Conservation (phyloP, 768 basidiomycete genomes). For the Tylopilus subfusipes region DNA sequence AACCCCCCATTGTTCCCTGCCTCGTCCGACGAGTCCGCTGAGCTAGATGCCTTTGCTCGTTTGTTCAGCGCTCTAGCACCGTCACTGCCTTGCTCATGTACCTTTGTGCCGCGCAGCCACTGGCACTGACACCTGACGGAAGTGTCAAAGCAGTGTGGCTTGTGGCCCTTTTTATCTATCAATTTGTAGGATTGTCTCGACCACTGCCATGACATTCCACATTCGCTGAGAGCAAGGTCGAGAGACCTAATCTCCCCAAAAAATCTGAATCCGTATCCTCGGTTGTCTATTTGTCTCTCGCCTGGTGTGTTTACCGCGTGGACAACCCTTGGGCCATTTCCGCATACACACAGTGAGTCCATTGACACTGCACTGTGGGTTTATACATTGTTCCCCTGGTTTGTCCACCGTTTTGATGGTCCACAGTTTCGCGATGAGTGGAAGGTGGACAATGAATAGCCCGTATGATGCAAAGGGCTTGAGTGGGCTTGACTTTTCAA, state of each 20-base stretch:
- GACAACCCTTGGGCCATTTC: not conserved
- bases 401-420: not conserved
- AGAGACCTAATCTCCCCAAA: not conserved
- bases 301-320: constrained; percentile 15
- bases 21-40: not conserved
- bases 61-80: constrained; percentile 14
- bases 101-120: not conserved
- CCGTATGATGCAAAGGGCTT: not conserved
- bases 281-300: not conserved
- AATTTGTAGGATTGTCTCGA: not conserved
- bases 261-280: not conserved
- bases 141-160: not conserved
- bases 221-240: not conserved
- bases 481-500: not conserved
- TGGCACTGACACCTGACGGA: not conserved
- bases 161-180: not conserved
- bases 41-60: not conserved
- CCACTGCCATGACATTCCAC: not conserved
- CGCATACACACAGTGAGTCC: not conserved
- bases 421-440: not conserved
- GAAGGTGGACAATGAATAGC: not conserved
- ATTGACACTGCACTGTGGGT: not conserved
- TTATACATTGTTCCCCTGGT: not conserved
- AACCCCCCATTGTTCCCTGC: constrained; percentile 17
- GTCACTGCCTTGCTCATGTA: not conserved